phyloP scores from a whole-genome alignment of 2,329 filamentous ascomycete species.

The Arthroderma uncinatum region DNA sequence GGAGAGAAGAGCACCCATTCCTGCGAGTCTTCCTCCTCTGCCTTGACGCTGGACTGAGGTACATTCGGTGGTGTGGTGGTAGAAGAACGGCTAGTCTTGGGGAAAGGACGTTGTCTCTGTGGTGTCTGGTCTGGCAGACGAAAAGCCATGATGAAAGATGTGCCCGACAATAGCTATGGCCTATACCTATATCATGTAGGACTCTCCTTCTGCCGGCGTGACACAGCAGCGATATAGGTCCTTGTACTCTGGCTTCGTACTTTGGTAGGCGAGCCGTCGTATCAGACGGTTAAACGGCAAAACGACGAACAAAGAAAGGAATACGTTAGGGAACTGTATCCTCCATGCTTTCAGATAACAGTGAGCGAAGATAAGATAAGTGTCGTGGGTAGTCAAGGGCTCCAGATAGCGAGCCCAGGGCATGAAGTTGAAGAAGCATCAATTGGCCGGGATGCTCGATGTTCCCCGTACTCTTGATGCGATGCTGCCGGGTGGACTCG shows the following conservation, averaged over 20 bases:
- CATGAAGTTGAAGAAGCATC: background rate
- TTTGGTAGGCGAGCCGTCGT: background rate
- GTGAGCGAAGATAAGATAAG: background rate
- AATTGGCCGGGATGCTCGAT: background rate
- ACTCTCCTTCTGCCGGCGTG: background rate
- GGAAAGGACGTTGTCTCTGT: constrained; percentile 8
- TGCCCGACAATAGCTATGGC: background rate
- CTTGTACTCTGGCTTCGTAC: background rate
- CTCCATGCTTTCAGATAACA: background rate
- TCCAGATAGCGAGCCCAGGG: background rate
- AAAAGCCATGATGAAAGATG: constrained; percentile 11
- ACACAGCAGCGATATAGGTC: background rate
- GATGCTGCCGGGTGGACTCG: background rate
- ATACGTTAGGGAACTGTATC: background rate
- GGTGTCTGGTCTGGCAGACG: constrained; percentile 13
- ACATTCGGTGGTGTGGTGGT: constrained; percentile 21
- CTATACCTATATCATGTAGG: background rate
- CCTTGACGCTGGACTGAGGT: constrained; percentile 23
- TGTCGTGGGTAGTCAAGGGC: background rate
- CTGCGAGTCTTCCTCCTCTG: constrained; percentile 58
- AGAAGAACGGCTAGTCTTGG: constrained; percentile 10
- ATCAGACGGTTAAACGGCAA: background rate
- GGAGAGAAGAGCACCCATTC: constrained; percentile 97
- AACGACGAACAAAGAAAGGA: background rate
- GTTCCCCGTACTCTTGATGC: background rate